Conservation (phyloP, 1,284 basidiomycete genomes). For the Tilletia caries region DNA sequence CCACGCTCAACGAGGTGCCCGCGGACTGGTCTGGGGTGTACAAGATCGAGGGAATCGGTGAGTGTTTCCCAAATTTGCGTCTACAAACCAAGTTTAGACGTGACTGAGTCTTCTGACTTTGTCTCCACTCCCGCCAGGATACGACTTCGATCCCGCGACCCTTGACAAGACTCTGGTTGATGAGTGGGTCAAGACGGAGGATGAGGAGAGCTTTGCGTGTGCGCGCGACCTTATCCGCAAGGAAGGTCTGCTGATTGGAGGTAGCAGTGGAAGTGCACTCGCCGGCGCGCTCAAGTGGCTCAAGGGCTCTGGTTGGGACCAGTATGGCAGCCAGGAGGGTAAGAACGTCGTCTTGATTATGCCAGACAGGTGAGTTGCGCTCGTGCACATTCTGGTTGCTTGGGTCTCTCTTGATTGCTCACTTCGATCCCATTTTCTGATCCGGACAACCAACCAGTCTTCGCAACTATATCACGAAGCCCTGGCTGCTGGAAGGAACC, state of each 20-base stretch:
- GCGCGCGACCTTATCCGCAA: constrained; percentile 75
- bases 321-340: constrained; percentile 67
- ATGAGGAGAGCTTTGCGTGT: constrained; percentile 74
- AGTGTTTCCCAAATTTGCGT: not conserved
- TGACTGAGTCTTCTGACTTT: not conserved
- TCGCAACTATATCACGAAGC: constrained; percentile 92
- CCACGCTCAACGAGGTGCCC: constrained; percentile 61
- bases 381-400: constrained; percentile 20
- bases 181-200: constrained; percentile 79
- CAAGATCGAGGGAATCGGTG: constrained; percentile 80
- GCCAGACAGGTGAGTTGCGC: constrained; percentile 66
- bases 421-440: constrained; percentile 6
- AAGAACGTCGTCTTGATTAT: constrained; percentile 84
- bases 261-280: constrained; percentile 81
- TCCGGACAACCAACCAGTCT: constrained; percentile 58
- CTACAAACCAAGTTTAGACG: not conserved
- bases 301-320: constrained; percentile 62
- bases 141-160: constrained; percentile 44
- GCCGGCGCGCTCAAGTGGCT: constrained; percentile 76
- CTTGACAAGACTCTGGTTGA: constrained; percentile 42
- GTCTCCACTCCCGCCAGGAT: constrained; percentile 53
- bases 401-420: no score
- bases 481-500: constrained; percentile 4
- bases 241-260: constrained; percentile 87
- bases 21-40: constrained; percentile 66